Evolutionary conservation across 202 grass and related monocot genomes (phyloP), one percentile per base, ranked within the genome.

Genomic region (Panicum virgatum): DNA sequence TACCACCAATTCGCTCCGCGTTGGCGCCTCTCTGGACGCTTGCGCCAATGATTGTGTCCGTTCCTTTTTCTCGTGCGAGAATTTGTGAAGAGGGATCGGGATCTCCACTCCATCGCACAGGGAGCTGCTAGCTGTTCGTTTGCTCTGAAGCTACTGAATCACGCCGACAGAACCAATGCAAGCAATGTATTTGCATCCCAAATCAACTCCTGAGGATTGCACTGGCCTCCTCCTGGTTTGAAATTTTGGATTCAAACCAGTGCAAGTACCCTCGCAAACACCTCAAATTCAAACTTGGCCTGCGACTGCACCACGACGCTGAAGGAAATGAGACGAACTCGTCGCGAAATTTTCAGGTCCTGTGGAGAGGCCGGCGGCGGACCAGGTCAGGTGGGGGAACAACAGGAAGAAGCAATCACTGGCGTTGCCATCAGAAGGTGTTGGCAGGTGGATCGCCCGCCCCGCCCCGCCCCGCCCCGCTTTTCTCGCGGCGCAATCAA

Each of bases 401-500:
- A 30, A 30, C 2, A 30, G 4, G 32, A 34, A 34, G 32, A 34
- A 0, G 16, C 13, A 63, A 23, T 12, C 58, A 66, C 3, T 57
- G 77, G 46, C 50, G 76, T 47, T 76, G 10, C 61, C 78, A 69
- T 69, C 78, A 23, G 47, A 19, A 62, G 71, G 30, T 34, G 70
- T 81, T 86, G 70, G 22, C 62, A n/a, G 62, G 32, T 56, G 78
- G 70, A 80, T 74, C 30, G 8, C 3, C 59, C 27, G 7, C 4
- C 34, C 27, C 11, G 53, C 2, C 73, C 63, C 52, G 52, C 70
- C 3, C 59, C 27, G 7, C 4, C 73, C 63, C 52, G 52, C 70
- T 69, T 76, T 86, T 76, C 71, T 61, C 71, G 63, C 52, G 78
- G 79, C 72, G 78, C 63, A 82, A 82, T 87, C 63, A 81, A 81